These are phyloP conservation scores for Pleurotus tuoliensis DNA, from an alignment of 768 basidiomycete species.

Conservation along the genomic window DNA sequence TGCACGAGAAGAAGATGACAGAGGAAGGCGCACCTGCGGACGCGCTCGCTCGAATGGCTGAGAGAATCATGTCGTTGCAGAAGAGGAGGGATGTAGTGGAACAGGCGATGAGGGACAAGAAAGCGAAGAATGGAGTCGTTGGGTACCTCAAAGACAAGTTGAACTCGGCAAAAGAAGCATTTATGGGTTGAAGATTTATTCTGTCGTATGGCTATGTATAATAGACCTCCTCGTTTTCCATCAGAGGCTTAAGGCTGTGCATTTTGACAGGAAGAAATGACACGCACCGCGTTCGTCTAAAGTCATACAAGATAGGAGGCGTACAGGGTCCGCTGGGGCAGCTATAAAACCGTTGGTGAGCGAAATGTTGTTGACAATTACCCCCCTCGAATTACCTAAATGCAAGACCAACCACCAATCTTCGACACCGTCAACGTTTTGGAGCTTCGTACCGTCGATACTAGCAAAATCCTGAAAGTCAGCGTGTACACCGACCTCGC, in stretches of 20 bases:
- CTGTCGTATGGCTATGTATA: too few relatives aligned
- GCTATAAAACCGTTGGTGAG: too few relatives aligned
- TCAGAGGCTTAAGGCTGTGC: too few relatives aligned
- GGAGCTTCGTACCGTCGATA: constrained; percentile 21
- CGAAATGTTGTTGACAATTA: too few relatives aligned
- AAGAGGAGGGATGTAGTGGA: constrained; percentile 9
- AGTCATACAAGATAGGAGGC: too few relatives aligned
- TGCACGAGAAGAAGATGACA: constrained; percentile 9
- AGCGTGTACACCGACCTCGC: constrained; percentile 32
- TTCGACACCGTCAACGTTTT: constrained; percentile 15
- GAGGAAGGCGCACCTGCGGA: constrained; percentile 6
- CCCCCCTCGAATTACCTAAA: background rate
- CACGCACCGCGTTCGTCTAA: too few relatives aligned
- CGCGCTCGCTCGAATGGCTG: constrained; percentile 7
- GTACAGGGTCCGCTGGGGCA: too few relatives aligned
- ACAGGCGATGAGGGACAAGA: constrained; percentile 4
- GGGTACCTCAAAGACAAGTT: too few relatives aligned
- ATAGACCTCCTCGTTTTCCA: too few relatives aligned
- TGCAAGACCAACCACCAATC: constrained; percentile 11
- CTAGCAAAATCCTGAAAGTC: constrained; percentile 30
- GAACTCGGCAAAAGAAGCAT: too few relatives aligned
- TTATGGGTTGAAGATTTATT: too few relatives aligned
- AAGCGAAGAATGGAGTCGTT: background rate
- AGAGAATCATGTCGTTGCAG: constrained; percentile 8
- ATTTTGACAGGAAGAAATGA: too few relatives aligned